Evolutionary conservation across 192 early-diverging fungal species (phyloP).

Genomic region (Gamsiella multidivaricata): DNA sequence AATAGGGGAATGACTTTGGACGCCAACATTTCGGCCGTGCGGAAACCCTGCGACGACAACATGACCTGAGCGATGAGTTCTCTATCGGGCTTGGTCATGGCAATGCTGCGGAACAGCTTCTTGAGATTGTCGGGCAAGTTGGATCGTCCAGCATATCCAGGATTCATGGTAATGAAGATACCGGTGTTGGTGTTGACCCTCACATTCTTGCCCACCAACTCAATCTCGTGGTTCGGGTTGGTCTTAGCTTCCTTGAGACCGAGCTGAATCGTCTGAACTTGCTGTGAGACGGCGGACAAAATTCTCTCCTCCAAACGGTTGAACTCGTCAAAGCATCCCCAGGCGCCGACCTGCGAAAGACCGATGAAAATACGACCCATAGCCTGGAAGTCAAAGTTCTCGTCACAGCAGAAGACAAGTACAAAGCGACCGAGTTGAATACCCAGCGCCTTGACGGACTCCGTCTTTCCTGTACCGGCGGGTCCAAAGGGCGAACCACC

Average conservation of each 20-base stretch:
- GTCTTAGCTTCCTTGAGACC: conserved; percentile 76
- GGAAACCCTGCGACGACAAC: conserved; percentile 99
- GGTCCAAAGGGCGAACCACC: conserved; percentile 99
- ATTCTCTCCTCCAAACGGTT: conserved; percentile 99
- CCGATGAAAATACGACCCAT: conserved; percentile 99
- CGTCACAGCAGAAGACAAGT: conserved; percentile 99
- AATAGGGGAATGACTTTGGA: conserved; percentile 98
- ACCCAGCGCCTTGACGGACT: conserved; percentile 98
- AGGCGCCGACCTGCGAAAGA: conserved; percentile 98
- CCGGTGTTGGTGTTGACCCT: conserved; percentile 91
- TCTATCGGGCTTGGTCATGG: conserved; percentile 98
- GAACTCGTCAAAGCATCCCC: conserved; percentile 99
- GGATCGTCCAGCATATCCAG: conserved; percentile 98
- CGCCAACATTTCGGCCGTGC: conserved; percentile 91
- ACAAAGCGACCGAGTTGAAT: conserved; percentile 95
- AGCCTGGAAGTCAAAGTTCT: conserved; percentile 99
- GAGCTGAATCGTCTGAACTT: conserved; percentile 98
- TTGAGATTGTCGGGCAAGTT: conserved; percentile 99
- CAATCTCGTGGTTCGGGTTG: conserved; percentile 85
- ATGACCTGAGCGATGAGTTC: conserved; percentile 99
- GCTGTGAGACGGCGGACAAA: conserved; percentile 98
- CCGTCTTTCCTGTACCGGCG: conserved; percentile 99
- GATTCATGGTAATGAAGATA: conserved; percentile 99
- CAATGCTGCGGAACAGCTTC: conserved; percentile 98
- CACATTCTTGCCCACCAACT: conserved; percentile 91